Conservation (phyloP, 352 stramenopile genomes). For the Globisporangium spinosum region DNA sequence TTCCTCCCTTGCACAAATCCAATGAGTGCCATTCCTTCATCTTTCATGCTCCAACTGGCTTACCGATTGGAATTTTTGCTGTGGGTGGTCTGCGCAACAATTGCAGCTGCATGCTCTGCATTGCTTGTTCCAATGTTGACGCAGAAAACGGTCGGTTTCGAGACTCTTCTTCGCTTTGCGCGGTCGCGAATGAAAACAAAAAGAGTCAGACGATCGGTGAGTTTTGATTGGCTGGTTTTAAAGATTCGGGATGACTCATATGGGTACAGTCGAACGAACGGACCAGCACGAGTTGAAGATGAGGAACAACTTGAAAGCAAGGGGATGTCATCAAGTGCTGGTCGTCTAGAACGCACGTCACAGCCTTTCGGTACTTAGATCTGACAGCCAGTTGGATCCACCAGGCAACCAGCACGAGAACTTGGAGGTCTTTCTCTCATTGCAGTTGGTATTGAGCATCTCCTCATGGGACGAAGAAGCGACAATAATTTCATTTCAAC, state of each 20-base stretch:
- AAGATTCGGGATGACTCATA: background rate
- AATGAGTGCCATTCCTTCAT: no score
- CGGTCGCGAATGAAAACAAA: conserved; percentile 1
- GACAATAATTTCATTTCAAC: background rate
- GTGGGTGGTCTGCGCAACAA: background rate
- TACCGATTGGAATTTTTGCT: background rate
- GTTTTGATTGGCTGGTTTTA: background rate
- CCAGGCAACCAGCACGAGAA: background rate
- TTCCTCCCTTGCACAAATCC: background rate
- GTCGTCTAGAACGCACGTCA: background rate
- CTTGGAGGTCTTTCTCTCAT: background rate
- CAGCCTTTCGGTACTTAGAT: no score
- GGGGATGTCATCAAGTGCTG: background rate
- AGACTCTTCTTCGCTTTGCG: background rate
- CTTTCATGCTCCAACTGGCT: background rate
- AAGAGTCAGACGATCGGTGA: background rate
- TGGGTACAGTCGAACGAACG: background rate
- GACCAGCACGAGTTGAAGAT: background rate
- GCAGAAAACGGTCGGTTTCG: background rate
- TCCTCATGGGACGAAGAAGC: background rate
- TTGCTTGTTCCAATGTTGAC: background rate
- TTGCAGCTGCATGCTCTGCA: background rate
- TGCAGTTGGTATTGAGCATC: background rate
- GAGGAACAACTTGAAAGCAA: background rate
- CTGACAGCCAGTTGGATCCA: background rate